phyloP scores from a whole-genome alignment of 176 grass and related monocot species.

The Tuctoria greenei region DNA sequence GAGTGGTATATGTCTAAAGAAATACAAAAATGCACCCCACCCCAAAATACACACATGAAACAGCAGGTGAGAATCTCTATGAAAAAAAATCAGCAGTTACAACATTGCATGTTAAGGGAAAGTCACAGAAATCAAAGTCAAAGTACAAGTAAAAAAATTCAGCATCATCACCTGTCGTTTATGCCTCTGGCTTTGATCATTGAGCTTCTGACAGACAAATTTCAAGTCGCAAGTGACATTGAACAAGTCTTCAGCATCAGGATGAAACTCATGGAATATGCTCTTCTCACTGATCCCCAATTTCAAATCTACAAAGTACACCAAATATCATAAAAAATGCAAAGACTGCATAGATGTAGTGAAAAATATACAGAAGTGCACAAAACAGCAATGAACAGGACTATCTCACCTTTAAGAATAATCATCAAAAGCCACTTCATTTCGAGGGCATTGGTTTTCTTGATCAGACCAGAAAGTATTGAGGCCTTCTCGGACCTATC shows the following conservation, averaged over 20 bases:
- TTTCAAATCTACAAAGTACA: conserved; percentile 69
- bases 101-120: conserved; percentile 11
- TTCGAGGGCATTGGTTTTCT: conserved; percentile 90
- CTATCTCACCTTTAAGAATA: conserved; percentile 77
- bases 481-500: conserved; percentile 75
- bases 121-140: conserved; percentile 19
- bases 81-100: not conserved
- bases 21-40: not conserved
- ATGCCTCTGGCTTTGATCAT: conserved; percentile 75
- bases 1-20: not conserved
- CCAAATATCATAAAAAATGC: conserved; percentile 20
- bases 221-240: conserved; percentile 97
- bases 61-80: not conserved
- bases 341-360: conserved; percentile 1
- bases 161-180: conserved; percentile 72
- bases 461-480: conserved; percentile 74
- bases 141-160: not conserved
- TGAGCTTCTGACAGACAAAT: conserved; percentile 89
- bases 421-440: conserved; percentile 99
- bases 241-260: conserved; percentile 96
- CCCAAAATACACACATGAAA: conserved; percentile 9
- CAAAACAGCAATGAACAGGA: conserved; percentile 10
- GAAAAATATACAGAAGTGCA: conserved; percentile 10
- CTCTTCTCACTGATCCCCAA: conserved; percentile 90
- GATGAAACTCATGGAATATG: conserved; percentile 95